Base-by-base conservation (phyloP, 2,329 filamentous ascomycete species). In the Microdochium bolleyi region DNA sequence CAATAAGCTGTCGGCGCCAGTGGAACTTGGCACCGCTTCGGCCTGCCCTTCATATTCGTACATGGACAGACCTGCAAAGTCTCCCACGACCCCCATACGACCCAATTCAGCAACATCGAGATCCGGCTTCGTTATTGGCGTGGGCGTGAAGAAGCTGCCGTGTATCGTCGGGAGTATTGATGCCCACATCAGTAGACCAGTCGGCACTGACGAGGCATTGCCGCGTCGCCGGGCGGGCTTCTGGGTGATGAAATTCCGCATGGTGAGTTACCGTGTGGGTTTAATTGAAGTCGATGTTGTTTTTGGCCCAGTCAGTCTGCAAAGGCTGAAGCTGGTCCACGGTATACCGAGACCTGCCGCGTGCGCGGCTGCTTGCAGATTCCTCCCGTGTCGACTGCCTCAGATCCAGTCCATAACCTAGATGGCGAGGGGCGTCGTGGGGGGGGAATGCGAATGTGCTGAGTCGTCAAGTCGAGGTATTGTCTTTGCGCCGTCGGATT, bases 21-120 rank as follows among this genome's bases (percentile, higher is more conserved):
- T 91, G 54, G 79, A 82, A 62, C 73, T 83, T 61, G 83, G 80
- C 16, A 79, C 72, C 55, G 77, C 74, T 68, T 92, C 83, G 54
- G 77, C 85, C 67, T 99, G 92, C 57, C 87, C 89, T 62, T 87
- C 77, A 63, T 85, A 97, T 65, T 92, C 77, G 73, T 94, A 97
- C 38, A 96, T 75, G 13, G 94, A 96, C 62, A 97, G 88, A 52
- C 91, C 89, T 63, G 89, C 84, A 67, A 96, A 99, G 70, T 96
- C 86, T 61, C 94, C 94, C 1, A 84, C 87, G 54, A 99, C 78
- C 52, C 88, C 91, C 59, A 96, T 85, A 61, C 88, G 83, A 54
- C 94, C 94, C 34, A 99, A 75, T 53, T 84, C 74, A 25, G 79
- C 81, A 54, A 96, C 79, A 65, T 95, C 88, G 65, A 99, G 81